Evolutionary conservation across 2,329 filamentous ascomycete genomes (phyloP).

Genomic region (Aureobasidium sp.): DNA sequence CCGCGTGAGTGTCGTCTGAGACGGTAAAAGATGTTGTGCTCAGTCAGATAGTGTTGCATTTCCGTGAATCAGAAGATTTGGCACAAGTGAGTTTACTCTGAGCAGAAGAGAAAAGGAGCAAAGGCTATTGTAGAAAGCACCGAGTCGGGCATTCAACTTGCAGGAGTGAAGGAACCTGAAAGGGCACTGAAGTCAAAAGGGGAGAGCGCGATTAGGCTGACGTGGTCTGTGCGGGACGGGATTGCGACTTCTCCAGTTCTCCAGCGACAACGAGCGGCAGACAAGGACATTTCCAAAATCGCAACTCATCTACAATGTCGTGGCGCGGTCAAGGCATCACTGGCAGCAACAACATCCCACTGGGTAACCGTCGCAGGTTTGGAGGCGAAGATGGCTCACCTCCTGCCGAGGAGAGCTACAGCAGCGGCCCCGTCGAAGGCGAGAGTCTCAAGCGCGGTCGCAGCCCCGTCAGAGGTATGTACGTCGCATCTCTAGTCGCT

Average conservation of each 20-base stretch:
- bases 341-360: slow-evolving; percentile 94
- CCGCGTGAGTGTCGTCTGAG: background rate
- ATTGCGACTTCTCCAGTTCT: background rate
- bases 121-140: no score
- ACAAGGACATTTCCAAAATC: background rate
- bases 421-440: slow-evolving; percentile 65
- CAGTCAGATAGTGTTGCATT: background rate
- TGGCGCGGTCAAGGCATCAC: slow-evolving; percentile 75
- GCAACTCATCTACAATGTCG: slow-evolving; percentile 38
- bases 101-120: no score
- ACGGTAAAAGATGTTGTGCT: background rate
- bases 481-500: background rate
- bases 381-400: slow-evolving; percentile 44
- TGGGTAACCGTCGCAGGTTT: slow-evolving; percentile 77
- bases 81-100: background rate
- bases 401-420: slow-evolving; percentile 60
- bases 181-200: no score
- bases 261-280: background rate
- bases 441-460: slow-evolving; percentile 71
- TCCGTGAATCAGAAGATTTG: background rate
- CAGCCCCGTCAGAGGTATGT: slow-evolving; percentile 73
- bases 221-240: background rate
- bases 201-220: background rate
- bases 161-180: no score
- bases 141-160: no score